Conservation (phyloP, 1,284 basidiomycete species). For the Sanguinoderma infundibulare region DNA sequence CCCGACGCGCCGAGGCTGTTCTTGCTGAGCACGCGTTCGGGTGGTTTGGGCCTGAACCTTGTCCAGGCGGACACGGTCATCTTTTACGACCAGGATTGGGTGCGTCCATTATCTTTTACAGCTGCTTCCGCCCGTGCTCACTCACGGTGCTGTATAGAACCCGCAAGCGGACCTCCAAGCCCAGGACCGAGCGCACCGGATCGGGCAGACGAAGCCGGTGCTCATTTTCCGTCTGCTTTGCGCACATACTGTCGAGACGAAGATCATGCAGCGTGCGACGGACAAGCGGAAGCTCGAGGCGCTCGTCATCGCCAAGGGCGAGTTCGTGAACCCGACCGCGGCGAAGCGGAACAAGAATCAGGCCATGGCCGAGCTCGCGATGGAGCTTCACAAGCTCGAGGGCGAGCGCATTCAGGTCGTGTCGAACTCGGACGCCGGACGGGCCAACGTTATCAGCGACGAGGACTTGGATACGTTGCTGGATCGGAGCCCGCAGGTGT, state of each 20-base stretch:
- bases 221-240: conserved; percentile 89
- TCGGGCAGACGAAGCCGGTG: conserved; percentile 90
- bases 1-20: conserved; percentile 80
- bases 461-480: conserved; percentile 81
- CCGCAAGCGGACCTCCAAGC: conserved; percentile 98
- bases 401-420: conserved; percentile 92
- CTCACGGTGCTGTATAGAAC: conserved; percentile 59
- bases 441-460: conserved; percentile 79
- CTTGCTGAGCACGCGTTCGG: conserved; percentile 90
- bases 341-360: conserved; percentile 51
- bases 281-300: conserved; percentile 93
- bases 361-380: conserved; percentile 81
- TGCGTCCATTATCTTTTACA: conserved; percentile 33
- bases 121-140: background rate
- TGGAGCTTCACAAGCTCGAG: conserved; percentile 81
- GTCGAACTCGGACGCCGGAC: conserved; percentile 68
- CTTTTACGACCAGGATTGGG: conserved; percentile 97
- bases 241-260: conserved; percentile 89
- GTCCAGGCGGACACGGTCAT: conserved; percentile 94
- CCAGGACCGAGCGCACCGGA: conserved; percentile 94
- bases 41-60: conserved; percentile 92
- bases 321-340: conserved; percentile 73
- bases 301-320: conserved; percentile 92
- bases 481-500: conserved; percentile 84
- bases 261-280: conserved; percentile 87